A percentile compares a stretch with the other conserved stretches of the same genome.
phyloP scores from a whole-genome alignment of 306 rosid species.

The cucumber (Cucumis sativus) region Cucumber_9930_V3 NC_026657.2:20268001-20268500 shows the following conservation, averaged over 20 bases:
- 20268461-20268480: background rate
- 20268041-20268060: constrained; percentile 82
- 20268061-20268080: constrained; percentile 83
- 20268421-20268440: background rate
- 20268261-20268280: background rate
- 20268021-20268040: constrained; percentile 45
- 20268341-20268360: background rate
- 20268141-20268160: background rate
- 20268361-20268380: background rate
- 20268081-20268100: constrained; percentile 70
- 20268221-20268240: background rate
- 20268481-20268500: background rate
- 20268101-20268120: constrained; percentile 70
- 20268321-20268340: background rate
- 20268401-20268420: background rate
- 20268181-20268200: background rate
- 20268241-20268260: background rate
- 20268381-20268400: background rate
- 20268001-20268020: constrained; percentile 61
- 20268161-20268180: background rate
- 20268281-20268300: background rate
- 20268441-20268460: background rate
- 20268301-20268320: background rate
- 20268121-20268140: background rate
- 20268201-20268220: background rate